phyloP scores from a whole-genome alignment of 495 filamentous ascomycete genomes.

The Penicillium maclennaniae region DNA sequence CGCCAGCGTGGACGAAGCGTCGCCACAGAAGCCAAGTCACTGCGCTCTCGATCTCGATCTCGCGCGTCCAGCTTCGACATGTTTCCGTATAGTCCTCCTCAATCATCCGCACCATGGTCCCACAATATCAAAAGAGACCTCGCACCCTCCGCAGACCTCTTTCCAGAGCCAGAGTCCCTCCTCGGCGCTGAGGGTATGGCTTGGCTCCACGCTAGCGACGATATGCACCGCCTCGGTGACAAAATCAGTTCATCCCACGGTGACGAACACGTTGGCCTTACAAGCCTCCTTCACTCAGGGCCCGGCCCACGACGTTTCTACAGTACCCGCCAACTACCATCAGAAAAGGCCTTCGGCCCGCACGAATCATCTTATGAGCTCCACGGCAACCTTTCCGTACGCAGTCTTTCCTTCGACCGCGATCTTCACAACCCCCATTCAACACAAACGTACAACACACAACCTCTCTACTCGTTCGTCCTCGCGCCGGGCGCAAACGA shows the following conservation, averaged over 20 bases:
- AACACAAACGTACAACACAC: neutral
- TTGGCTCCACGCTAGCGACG: constrained; percentile 16
- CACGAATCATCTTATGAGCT: neutral
- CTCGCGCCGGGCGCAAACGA: neutral
- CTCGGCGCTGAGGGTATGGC: constrained; percentile 13
- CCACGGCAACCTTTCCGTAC: constrained; percentile 3
- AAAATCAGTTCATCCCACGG: neutral
- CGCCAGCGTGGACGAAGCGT: constrained; percentile 14
- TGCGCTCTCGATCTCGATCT: constrained; percentile 7
- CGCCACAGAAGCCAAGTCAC: constrained; percentile 6
- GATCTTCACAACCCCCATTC: neutral
- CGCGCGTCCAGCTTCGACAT: constrained; percentile 11
- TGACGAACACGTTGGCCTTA: neutral
- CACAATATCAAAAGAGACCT: neutral
- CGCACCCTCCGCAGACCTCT: neutral
- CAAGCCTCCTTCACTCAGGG: neutral
- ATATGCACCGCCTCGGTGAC: constrained; percentile 4
- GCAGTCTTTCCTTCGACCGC: neutral
- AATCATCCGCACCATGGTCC: constrained; percentile 6
- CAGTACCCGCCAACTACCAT: constrained; percentile 9
- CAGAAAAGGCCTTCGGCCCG: neutral
- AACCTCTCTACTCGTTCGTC: neutral
- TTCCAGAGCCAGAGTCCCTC: neutral
- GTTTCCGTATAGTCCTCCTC: constrained; percentile 25
- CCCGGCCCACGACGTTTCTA: constrained; percentile 17